Conservation (phyloP, 1,284 basidiomycete species). For the Trichosporon ovoides region DNA sequence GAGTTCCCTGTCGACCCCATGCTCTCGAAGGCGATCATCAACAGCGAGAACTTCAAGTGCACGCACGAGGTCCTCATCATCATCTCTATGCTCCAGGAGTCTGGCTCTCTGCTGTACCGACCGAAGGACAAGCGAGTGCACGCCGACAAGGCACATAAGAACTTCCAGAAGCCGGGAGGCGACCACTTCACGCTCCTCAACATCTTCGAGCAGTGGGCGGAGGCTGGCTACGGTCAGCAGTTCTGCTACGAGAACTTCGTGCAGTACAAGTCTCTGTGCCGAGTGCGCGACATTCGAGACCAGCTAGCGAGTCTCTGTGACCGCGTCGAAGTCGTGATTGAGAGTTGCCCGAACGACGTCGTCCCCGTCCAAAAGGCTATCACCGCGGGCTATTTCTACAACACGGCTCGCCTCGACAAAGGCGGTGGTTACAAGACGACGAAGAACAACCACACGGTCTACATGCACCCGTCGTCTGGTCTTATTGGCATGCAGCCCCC, state of each 20-base stretch:
- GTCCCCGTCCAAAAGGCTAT: conserved; percentile 90
- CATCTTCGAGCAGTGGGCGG: conserved; percentile 98
- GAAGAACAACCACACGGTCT: conserved; percentile 92
- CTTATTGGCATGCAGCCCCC: conserved; percentile 94
- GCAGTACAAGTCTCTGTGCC: conserved; percentile 89
- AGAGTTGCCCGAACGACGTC: conserved; percentile 85
- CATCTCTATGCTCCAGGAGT: conserved; percentile 95
- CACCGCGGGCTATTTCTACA: conserved; percentile 93
- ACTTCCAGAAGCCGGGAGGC: conserved; percentile 90
- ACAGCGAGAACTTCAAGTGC: conserved; percentile 88
- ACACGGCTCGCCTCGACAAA: conserved; percentile 82
- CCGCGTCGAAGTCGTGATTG: conserved; percentile 87
- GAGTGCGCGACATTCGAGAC: conserved; percentile 90
- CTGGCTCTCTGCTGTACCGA: conserved; percentile 87
- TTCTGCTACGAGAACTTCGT: conserved; percentile 94
- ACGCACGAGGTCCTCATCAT: conserved; percentile 98
- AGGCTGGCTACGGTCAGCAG: conserved; percentile 89
- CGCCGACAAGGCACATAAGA: conserved; percentile 92
- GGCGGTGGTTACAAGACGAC: conserved; percentile 88
- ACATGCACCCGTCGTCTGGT: conserved; percentile 92
- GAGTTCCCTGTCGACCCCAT: conserved; percentile 99
- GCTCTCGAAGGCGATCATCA: conserved; percentile 92
- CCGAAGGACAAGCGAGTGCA: conserved; percentile 96
- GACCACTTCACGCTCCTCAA: conserved; percentile 97
- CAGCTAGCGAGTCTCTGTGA: conserved; percentile 93